These are phyloP conservation scores for Actinomucor elegans DNA, from an alignment of 371 early-diverging fungal genomes.

Conservation along the genomic window DNA sequence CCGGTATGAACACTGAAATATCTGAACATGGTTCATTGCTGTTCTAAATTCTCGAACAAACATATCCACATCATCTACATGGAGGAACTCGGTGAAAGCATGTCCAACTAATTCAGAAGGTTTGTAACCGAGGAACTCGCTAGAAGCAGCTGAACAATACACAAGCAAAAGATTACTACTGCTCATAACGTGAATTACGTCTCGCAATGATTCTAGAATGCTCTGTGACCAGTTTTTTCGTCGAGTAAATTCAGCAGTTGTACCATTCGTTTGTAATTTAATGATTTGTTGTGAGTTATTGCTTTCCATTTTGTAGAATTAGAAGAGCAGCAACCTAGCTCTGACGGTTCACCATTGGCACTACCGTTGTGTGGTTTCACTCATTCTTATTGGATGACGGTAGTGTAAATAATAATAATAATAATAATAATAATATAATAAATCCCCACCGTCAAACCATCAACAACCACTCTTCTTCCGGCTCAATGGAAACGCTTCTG, in stretches of 20 bases:
- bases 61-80: slow-evolving; percentile 28
- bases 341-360: no score
- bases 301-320: neutral
- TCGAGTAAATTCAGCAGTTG: slow-evolving; percentile 38
- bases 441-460: no score
- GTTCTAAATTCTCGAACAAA: slow-evolving; percentile 24
- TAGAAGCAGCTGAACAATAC: slow-evolving; percentile 36
- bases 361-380: no score
- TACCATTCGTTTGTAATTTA: neutral
- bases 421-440: no score
- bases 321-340: no score
- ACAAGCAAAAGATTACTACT: slow-evolving; percentile 13
- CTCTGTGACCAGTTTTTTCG: slow-evolving; percentile 50
- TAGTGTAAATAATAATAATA: no score
- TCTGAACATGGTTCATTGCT: slow-evolving; percentile 1
- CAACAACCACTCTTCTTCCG: no score
- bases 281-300: slow-evolving; percentile 1
- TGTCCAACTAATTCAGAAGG: slow-evolving; percentile 30
- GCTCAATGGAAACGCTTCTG: no score
- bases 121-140: slow-evolving; percentile 46
- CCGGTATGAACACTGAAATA: slow-evolving; percentile 26
- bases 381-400: no score
- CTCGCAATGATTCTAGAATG: slow-evolving; percentile 53
- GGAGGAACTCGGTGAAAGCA: slow-evolving; percentile 22
- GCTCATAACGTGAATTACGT: slow-evolving; percentile 31